Evolutionary conservation across 352 stramenopile genomes (phyloP), one percentile per base, ranked within the genome.

Genomic region (Blastocystis sp.): DNA sequence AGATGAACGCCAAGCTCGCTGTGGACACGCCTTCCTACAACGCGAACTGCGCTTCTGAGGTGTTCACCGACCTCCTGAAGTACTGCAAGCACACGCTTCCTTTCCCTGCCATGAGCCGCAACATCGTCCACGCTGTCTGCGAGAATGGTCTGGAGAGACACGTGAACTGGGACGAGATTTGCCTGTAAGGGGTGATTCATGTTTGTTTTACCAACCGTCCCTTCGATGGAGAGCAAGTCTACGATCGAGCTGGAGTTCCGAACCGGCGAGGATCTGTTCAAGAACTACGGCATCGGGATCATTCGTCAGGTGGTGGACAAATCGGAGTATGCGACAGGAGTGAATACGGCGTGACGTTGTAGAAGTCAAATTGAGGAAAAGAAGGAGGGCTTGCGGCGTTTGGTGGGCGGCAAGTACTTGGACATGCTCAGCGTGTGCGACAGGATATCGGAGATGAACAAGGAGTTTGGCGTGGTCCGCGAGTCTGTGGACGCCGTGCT

Each of bases 261-360:
- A 60, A 50, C 61, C 29, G 78, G 62, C 3, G 78, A 88, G 19
- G 78, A 88, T 76, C 37, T 88, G 37, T 88, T 88, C 78, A 74
- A 88, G 19, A 88, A 88, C 65, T 88, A 88, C 31, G 62, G 62
- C 35, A 88, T 88, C 24, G 62, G 62, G 12, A 80, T 88, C 78
- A 88, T 88, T 78, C 62, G 65, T 63, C 78, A 88, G 35, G 78
- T 88, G 45, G 78, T 88, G 26, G 78, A 88, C 26, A 88, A 88
- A 63, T 88, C 78, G 3, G 65, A 88, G 78, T 88, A 88, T 24
- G 37, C 26, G 3, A 1, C 12, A 79, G 0, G 12, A 9, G 0
- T 29, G 13, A 16, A 50, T 16, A 21, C 6, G 10, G 45, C 9
- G 24, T 60, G 63, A 62, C n/a, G 3, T 33, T 79, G 3, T 78